Evolutionary conservation across 2,329 filamentous ascomycete species (phyloP), one percentile per base, ranked within the genome.

Genomic region (Fusarium tupiense): DNA sequence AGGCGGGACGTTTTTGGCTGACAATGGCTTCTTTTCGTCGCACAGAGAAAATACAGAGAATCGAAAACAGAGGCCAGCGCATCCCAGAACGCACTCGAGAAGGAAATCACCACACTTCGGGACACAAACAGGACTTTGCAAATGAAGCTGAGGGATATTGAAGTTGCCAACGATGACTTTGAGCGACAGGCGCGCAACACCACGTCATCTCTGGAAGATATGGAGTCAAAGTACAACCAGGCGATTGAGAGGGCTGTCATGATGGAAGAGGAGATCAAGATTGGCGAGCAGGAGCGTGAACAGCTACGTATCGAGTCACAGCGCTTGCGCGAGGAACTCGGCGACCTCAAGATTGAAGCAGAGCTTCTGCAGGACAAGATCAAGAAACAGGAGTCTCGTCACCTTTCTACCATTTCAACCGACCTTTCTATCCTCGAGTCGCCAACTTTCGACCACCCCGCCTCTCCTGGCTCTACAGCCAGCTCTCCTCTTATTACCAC

Each of bases 121-220:
- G 95, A 99, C 75, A 83, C 91, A 56, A 97, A 95, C 82, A 89
- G 96, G 74, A 91, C 92, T 8, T 84, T 98, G 70, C 93, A 96
- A 79, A 87, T 98, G 72, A 94, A 90, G 83, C 86, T 99, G 66
- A 92, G 96, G 76, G 96, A 99, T 82, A 98, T 96, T 77, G 96
- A 99, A 84, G 96, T 99, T 63, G 94, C 94, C 81, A 99, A 98
- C 85, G 96, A 99, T 86, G 96, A 99, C 83, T 98, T 96, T 81
- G 96, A 99, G 86, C 92, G 95, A 75, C 96, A 98, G 85, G 96
- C 96, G 76, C 92, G 96, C 77, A 96, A 98, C 83, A 98, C 96
- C 35, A 95, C 94, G 41, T 98, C 95, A 50, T 98, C 96, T 58
- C 90, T 98, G 71, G 96, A 99, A 84, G 96, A 99, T 81, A 88